Evolutionary conservation across 257 asterid genomes (phyloP).

Genomic region (Capsicum pubescens): DNA sequence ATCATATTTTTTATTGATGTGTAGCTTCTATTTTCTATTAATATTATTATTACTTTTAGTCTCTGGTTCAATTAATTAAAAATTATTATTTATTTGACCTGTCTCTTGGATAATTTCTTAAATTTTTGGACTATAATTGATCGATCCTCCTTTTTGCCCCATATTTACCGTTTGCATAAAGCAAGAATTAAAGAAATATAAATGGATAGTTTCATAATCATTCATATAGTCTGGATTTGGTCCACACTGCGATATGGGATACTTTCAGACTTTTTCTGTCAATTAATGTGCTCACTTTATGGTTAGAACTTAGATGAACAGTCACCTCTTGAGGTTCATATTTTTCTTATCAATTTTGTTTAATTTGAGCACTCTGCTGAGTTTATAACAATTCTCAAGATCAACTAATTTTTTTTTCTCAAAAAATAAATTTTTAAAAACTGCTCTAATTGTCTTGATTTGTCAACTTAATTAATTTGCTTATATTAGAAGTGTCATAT

Average conservation of each 20-base stretch:
- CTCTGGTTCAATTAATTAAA: not conserved
- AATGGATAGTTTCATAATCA: not conserved
- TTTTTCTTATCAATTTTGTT: not conserved
- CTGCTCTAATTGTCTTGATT: not conserved
- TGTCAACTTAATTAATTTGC: not conserved
- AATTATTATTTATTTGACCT: not conserved
- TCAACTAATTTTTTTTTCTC: not conserved
- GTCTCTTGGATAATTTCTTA: not conserved
- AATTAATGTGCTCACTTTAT: not conserved
- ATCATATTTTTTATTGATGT: not conserved
- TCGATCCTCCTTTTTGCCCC: not conserved
- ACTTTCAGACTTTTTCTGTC: not conserved
- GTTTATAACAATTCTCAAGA: not conserved
- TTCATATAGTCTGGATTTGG: not conserved
- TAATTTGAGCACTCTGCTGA: not conserved
- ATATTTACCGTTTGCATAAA: slow-evolving; percentile 2
- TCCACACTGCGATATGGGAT: slow-evolving; percentile 9
- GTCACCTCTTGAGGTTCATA: not conserved
- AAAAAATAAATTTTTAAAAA: not conserved
- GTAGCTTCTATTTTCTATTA: not conserved
- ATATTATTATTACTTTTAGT: not conserved
- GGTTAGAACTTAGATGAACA: not conserved
- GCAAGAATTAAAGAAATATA: slow-evolving; percentile 10
- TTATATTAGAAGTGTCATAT: not conserved
- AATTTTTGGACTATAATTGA: not conserved